phyloP scores from a whole-genome alignment of 73 alveolate genomes.

The Diophrys sp. region DNA sequence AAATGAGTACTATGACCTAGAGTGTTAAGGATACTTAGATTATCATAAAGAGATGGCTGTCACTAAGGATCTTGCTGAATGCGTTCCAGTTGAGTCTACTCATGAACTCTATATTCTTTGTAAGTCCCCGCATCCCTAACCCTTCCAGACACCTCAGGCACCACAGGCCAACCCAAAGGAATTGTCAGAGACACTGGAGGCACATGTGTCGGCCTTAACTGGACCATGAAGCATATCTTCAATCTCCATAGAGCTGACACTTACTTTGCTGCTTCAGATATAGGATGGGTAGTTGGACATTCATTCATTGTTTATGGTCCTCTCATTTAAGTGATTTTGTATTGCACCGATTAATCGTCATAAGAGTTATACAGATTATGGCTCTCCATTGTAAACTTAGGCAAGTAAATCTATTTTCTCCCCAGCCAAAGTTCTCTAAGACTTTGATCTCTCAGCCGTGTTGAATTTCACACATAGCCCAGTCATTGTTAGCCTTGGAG shows the following conservation, averaged over 20 bases:
- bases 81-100: conserved; percentile 79
- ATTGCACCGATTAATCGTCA: too few species aligned
- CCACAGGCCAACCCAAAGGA: conserved; percentile 99
- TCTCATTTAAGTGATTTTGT: too few species aligned
- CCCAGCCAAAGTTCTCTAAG: too few species aligned
- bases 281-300: conserved; percentile 99
- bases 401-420: too few species aligned
- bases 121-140: not conserved
- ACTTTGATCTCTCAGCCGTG: too few species aligned
- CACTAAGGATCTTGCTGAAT: conserved; percentile 52
- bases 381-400: too few species aligned
- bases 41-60: conserved; percentile 56
- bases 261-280: conserved; percentile 96
- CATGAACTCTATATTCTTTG: conserved; percentile 95
- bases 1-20: conserved; percentile 37
- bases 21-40: conserved; percentile 48
- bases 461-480: too few species aligned
- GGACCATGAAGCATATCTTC: conserved; percentile 91
- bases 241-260: conserved; percentile 84
- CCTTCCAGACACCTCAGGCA: conserved; percentile 99
- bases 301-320: conserved; percentile 99
- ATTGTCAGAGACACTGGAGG: conserved; percentile 98
- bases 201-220: conserved; percentile 89
- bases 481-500: too few species aligned
- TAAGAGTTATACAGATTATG: too few species aligned